These are phyloP conservation scores for Selaginella moellendorffii DNA, from an alignment of 75 land plant species.

Conservation along the genomic window DNA sequence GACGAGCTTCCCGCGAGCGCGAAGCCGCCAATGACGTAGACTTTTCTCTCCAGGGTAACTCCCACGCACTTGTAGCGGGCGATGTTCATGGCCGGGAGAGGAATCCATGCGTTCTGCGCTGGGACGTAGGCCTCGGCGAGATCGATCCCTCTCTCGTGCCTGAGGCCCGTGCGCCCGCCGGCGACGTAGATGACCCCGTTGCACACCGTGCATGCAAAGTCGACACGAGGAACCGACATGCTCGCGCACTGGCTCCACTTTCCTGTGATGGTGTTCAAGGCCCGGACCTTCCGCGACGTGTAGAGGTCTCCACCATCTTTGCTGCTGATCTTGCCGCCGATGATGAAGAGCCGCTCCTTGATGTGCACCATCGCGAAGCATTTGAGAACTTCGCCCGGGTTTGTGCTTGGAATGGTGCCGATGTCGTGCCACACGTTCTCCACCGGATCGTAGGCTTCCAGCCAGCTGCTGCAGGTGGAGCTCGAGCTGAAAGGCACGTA, in stretches of 20 bases:
- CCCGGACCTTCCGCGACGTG: neutral
- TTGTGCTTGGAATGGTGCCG: slow-evolving; percentile 17
- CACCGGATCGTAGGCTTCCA: slow-evolving; percentile 21
- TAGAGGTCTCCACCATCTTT: neutral
- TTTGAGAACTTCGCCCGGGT: slow-evolving; percentile 16
- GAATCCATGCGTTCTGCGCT: slow-evolving; percentile 15
- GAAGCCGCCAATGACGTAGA: slow-evolving; percentile 34
- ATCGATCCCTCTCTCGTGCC: slow-evolving; percentile 14
- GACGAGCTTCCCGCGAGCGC: slow-evolving; percentile 10
- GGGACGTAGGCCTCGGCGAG: slow-evolving; percentile 36
- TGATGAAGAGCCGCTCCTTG: slow-evolving; percentile 17
- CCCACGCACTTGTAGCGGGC: slow-evolving; percentile 32
- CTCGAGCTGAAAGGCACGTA: neutral
- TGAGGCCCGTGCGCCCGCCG: slow-evolving; percentile 14
- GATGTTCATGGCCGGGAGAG: slow-evolving; percentile 23
- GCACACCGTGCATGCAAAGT: slow-evolving; percentile 30
- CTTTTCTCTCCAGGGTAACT: slow-evolving; percentile 29
- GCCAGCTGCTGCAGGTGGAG: neutral
- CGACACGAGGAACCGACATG: slow-evolving; percentile 18
- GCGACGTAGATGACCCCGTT: slow-evolving; percentile 28
- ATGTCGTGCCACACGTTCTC: slow-evolving; percentile 14
- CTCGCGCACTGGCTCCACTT: slow-evolving; percentile 23
- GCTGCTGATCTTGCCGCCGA: slow-evolving; percentile 26
- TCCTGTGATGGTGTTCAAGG: neutral
- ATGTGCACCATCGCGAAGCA: slow-evolving; percentile 29